phyloP scores from a whole-genome alignment of 176 grass and related monocot species.

The Hyparrhenia diplandra region DNA sequence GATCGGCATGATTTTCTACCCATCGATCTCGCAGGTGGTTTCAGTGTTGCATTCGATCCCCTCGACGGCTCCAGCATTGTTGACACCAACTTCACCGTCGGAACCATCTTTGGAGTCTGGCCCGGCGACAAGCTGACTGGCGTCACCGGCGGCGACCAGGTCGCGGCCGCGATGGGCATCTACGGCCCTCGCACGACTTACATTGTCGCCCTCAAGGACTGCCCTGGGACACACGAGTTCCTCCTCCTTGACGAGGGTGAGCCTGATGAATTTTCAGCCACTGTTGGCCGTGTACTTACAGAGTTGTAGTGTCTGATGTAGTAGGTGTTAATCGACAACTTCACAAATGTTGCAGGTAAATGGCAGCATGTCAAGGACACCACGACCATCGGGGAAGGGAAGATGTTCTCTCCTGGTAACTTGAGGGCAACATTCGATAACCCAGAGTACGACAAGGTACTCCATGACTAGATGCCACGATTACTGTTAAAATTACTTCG shows the following conservation, averaged over 20 bases:
- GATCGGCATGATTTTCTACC: not conserved
- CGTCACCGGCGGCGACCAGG: conserved; percentile 77
- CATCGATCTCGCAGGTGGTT: conserved; percentile 52
- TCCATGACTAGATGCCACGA: no score
- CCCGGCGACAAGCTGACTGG: conserved; percentile 90
- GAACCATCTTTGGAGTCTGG: conserved; percentile 98
- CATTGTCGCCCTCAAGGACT: conserved; percentile 84
- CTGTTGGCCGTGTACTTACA: no score
- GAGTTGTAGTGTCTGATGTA: no score
- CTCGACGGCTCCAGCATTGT: conserved; percentile 97
- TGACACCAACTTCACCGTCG: conserved; percentile 94
- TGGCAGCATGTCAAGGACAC: conserved; percentile 99
- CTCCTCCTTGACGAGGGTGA: conserved; percentile 86
- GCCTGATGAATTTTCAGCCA: not conserved
- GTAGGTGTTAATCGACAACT: not conserved
- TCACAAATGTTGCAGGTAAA: conserved; percentile 53
- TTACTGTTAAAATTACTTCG: not conserved
- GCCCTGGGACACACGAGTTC: conserved; percentile 93
- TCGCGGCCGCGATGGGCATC: conserved; percentile 91
- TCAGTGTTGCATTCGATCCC: conserved; percentile 94
- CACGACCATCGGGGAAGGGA: conserved; percentile 79
- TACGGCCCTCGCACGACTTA: conserved; percentile 94
- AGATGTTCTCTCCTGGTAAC: conserved; percentile 98
- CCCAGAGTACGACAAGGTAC: conserved; percentile 80
- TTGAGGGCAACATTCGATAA: conserved; percentile 91